A percentile compares a stretch with the other conserved stretches of the same genome.
Conservation (phyloP, 495 filamentous ascomycete species). For the Penicillium subrubescens region DNA sequence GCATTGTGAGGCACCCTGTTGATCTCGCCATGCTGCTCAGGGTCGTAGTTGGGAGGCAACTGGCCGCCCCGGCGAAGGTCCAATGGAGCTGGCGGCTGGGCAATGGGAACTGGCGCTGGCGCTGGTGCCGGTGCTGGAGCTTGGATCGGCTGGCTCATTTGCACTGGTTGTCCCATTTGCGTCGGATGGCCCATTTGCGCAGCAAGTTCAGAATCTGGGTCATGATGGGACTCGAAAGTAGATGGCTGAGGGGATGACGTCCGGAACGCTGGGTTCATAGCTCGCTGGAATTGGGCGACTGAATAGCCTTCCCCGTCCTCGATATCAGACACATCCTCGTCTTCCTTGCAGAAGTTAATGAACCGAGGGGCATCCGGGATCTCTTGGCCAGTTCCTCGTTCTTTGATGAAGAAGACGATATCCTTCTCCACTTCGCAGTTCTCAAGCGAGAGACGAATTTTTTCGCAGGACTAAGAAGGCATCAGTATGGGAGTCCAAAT, state of each 20-base stretch:
- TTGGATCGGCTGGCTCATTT: neutral
- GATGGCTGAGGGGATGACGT: slow-evolving; percentile 88
- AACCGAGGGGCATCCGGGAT: slow-evolving; percentile 97
- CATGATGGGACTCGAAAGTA: slow-evolving; percentile 85
- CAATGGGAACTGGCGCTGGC: slow-evolving; percentile 12
- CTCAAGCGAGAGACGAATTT: slow-evolving; percentile 91
- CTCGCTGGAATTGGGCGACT: slow-evolving; percentile 91
- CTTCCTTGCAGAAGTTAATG: slow-evolving; percentile 97
- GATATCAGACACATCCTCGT: slow-evolving; percentile 79
- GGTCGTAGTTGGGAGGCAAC: slow-evolving; percentile 51
- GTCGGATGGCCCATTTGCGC: slow-evolving; percentile 62
- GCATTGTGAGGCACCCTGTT: slow-evolving; percentile 83
- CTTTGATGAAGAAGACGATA: slow-evolving; percentile 85
- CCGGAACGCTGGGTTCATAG: slow-evolving; percentile 92
- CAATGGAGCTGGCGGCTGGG: slow-evolving; percentile 49
- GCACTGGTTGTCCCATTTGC: too few species aligned
- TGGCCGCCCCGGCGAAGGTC: slow-evolving; percentile 54
- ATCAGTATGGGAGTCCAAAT: slow-evolving; percentile 17
- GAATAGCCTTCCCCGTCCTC: slow-evolving; percentile 88
- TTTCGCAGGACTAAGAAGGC: slow-evolving; percentile 76
- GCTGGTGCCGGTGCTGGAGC: slow-evolving; percentile 33
- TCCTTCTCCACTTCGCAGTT: slow-evolving; percentile 97
- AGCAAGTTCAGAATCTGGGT: slow-evolving; percentile 70
- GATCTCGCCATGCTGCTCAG: slow-evolving; percentile 65
- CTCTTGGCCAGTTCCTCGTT: slow-evolving; percentile 89